Conservation (phyloP, 805 yeast species). For the Suhomyces sp. region DNA sequence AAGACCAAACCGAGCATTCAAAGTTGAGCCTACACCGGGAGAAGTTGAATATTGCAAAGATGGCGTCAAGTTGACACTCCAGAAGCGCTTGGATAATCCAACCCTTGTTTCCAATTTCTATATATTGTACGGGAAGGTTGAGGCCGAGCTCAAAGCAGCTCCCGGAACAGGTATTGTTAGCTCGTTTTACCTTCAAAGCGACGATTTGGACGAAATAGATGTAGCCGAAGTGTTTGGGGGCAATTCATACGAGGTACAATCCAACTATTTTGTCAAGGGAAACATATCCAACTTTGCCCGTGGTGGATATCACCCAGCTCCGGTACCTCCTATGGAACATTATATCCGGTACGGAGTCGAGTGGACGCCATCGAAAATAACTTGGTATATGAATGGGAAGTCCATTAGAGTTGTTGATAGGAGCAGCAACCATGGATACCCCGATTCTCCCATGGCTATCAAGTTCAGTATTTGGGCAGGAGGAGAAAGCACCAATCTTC, state of each 20-base stretch:
- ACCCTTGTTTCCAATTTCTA: conserved; percentile 15
- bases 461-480: conserved; percentile 43
- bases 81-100: conserved; percentile 14
- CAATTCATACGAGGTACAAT: conserved; percentile 27
- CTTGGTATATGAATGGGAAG: conserved; percentile 30
- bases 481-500: conserved; percentile 31
- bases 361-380: conserved; percentile 33
- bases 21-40: background rate
- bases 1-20: conserved; percentile 2
- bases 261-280: conserved; percentile 42
- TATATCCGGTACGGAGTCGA: conserved; percentile 32
- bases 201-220: conserved; percentile 43
- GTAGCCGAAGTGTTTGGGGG: conserved; percentile 40
- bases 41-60: conserved; percentile 2
- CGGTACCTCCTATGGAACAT: conserved; percentile 21
- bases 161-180: conserved; percentile 36
- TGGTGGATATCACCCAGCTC: conserved; percentile 30
- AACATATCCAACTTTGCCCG: conserved; percentile 33
- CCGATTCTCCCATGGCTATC: conserved; percentile 36
- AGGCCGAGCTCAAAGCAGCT: conserved; percentile 33
- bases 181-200: conserved; percentile 40
- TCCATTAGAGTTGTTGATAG: conserved; percentile 22
- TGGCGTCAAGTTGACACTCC: conserved; percentile 11
- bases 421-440: conserved; percentile 26
- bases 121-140: conserved; percentile 36